Evolutionary conservation across 177 flowering plant species (phyloP), one percentile per base, ranked within the genome.

Genomic region (Vitis hybrid): DNA sequence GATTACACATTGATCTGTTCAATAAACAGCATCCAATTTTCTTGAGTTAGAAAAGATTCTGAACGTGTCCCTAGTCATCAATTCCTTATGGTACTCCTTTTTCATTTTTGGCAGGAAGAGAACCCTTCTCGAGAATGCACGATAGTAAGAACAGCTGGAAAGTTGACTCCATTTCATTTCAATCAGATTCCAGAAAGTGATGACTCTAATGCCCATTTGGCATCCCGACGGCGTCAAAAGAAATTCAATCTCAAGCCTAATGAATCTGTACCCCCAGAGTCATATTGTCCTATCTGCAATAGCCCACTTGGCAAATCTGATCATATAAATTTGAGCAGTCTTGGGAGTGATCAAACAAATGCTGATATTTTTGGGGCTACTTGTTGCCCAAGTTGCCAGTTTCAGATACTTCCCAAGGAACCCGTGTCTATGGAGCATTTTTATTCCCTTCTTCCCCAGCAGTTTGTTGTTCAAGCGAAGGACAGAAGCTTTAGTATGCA

Each of bases 131-230:
- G 99, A 10, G 97, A 90, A 67, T 83, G 88, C 74, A 93, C 97
- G 49, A 93, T 93, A 74, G 83, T 95, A 57, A 82, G 97, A 73
- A 95, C 99, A 31, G 98, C 97, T 67, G 98, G 90, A 69, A 95
- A 95, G 87, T 92, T 95, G 60, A 89, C 79, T 62, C 97, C 98
- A 48, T 93, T 95, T 73, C 80, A 75, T 71, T 93, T 95, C 79
- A 95, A 93, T 70, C 85, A 72, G 76, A 80, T 90, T 64, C 85
- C 89, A 51, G 94, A 87, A 65, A 74, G 64, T 3, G 74, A 78
- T 62, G 84, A 82, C 73, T 55, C 71, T 31, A 76, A 74, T 56
- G 79, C 70, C 69, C 77, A 76, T 63, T 65, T 86, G 74, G 86
- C 90, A 45, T 84, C 89, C 33, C 74, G 75, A 66, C 85, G 92